These are phyloP conservation scores for Coemansia brasiliensis DNA, from an alignment of 192 early-diverging fungal genomes.

Conservation along the genomic window DNA sequence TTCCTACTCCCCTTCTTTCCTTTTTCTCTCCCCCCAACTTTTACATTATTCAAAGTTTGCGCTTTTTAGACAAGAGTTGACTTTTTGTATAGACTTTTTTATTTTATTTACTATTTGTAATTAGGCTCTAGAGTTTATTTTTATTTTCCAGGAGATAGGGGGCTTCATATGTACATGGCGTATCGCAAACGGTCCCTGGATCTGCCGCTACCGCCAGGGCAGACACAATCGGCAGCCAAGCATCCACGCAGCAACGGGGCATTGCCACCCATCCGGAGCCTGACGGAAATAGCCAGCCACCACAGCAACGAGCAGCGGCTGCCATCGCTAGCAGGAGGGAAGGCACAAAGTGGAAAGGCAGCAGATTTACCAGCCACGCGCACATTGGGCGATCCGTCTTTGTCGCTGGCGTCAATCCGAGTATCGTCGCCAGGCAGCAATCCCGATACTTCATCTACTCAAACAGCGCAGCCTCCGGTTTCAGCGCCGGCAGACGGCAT, in stretches of 20 bases:
- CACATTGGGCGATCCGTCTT: conserved; percentile 16
- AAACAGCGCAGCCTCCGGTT: not conserved
- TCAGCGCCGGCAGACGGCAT: conserved; percentile 17
- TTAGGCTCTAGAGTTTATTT: too few relatives aligned
- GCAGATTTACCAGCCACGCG: conserved; percentile 4
- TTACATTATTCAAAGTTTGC: too few relatives aligned
- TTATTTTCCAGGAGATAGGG: not conserved
- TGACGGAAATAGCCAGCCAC: conserved; percentile 13
- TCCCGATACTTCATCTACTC: conserved; percentile 7
- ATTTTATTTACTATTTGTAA: too few relatives aligned
- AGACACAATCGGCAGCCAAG: conserved; percentile 24
- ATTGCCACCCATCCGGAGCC: conserved; percentile 46
- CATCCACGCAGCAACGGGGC: conserved; percentile 30
- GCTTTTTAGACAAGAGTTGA: too few relatives aligned
- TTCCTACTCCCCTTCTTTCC: too few relatives aligned
- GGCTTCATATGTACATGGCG: conserved; percentile 40
- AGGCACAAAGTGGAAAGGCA: not conserved
- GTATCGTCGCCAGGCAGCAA: conserved; percentile 8
- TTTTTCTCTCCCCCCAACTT: too few relatives aligned
- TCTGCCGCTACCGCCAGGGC: conserved; percentile 26
- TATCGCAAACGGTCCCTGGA: conserved; percentile 53
- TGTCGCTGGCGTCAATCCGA: conserved; percentile 16
- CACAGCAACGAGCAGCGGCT: not conserved
- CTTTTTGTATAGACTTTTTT: too few relatives aligned
- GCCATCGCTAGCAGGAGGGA: not conserved